These are phyloP conservation scores for Pseudocercospora eumusae DNA, from an alignment of 2,329 filamentous ascomycete species.

Conservation along the genomic window DNA sequence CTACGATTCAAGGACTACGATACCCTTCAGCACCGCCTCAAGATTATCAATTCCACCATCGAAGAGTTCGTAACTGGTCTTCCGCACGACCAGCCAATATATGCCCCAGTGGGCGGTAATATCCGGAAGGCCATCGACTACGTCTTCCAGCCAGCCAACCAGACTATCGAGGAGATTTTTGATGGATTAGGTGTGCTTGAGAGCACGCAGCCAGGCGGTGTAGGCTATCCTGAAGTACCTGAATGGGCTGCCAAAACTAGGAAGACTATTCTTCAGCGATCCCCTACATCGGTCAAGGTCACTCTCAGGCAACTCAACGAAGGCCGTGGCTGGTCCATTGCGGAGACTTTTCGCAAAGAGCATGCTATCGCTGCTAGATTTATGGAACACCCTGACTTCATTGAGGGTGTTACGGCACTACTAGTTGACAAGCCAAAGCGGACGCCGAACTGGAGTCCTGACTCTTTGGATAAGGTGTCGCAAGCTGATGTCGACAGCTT, in stretches of 20 bases:
- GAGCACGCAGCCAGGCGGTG: constrained; percentile 43
- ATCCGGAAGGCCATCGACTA: constrained; percentile 81
- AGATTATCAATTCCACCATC: constrained; percentile 80
- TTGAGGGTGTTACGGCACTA: constrained; percentile 81
- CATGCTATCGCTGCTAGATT: constrained; percentile 81
- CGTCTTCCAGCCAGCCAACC: constrained; percentile 46
- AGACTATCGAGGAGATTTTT: constrained; percentile 69
- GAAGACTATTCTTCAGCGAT: constrained; percentile 72
- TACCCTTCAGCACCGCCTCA: constrained; percentile 61
- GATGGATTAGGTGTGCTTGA: constrained; percentile 57
- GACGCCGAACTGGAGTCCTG: constrained; percentile 74
- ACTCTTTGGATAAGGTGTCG: constrained; percentile 67
- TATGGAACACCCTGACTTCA: constrained; percentile 90
- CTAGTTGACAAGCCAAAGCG: constrained; percentile 69
- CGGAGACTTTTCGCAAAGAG: constrained; percentile 82
- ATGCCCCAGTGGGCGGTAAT: constrained; percentile 54
- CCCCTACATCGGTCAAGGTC: constrained; percentile 84
- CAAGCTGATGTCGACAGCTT: constrained; percentile 65
- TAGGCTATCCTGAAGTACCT: constrained; percentile 52
- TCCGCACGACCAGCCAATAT: constrained; percentile 64
- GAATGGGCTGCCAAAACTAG: constrained; percentile 80
- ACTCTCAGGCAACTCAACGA: constrained; percentile 79
- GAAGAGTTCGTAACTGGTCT: constrained; percentile 88
- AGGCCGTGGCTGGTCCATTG: constrained; percentile 75
- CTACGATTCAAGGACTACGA: constrained; percentile 83